Percentiles rank a stretch among this genome's conserved stretches.
Conservation (phyloP, 306 rosid species). For the cucumber (Cucumis sativus) region Cucumber_9930_V3 NC_026658.2:16178001-16178500, state of each 20-base stretch:
- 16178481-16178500: slow-evolving; percentile 73
- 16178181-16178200: background rate
- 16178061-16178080: slow-evolving; percentile 42
- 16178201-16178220: background rate
- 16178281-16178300: slow-evolving; percentile 40
- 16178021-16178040: slow-evolving; percentile 30
- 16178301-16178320: slow-evolving; percentile 56
- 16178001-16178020: slow-evolving; percentile 15
- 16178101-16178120: slow-evolving; percentile 30
- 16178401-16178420: slow-evolving; percentile 44
- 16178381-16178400: slow-evolving; percentile 49
- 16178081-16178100: slow-evolving; percentile 6
- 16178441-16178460: slow-evolving; percentile 58
- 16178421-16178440: slow-evolving; percentile 54
- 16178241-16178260: slow-evolving; percentile 45
- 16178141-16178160: slow-evolving; percentile 69
- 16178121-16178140: slow-evolving; percentile 55
- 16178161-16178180: slow-evolving; percentile 18
- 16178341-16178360: slow-evolving; percentile 44
- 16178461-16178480: slow-evolving; percentile 68
- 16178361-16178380: slow-evolving; percentile 58
- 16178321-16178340: slow-evolving; percentile 24
- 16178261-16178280: slow-evolving; percentile 39
- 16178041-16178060: slow-evolving; percentile 25
- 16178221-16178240: slow-evolving; percentile 16